phyloP scores from a whole-genome alignment of 2,329 filamentous ascomycete genomes.

The Fusarium sp. region DNA sequence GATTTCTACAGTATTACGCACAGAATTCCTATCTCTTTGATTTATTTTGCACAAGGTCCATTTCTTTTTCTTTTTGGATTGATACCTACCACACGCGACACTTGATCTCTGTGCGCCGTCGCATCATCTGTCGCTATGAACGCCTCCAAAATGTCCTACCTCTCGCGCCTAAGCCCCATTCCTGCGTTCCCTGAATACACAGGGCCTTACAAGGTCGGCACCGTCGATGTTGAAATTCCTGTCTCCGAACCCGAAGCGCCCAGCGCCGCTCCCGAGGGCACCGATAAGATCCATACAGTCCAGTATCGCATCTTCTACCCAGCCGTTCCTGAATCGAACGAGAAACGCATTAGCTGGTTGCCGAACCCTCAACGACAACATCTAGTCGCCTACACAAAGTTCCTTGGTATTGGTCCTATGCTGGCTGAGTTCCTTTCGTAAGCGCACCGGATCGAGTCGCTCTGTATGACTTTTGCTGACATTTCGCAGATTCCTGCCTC shows the following conservation, averaged over 20 bases:
- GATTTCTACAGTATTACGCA: neutral
- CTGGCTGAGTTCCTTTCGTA: constrained; percentile 72
- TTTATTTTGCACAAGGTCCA: neutral
- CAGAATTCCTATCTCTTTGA: neutral
- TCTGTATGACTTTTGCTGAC: neutral
- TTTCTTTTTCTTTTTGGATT: neutral
- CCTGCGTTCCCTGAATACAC: constrained; percentile 81
- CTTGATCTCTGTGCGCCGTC: neutral
- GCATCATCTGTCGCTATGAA: constrained; percentile 31
- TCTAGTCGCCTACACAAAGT: constrained; percentile 80
- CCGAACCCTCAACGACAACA: constrained; percentile 81
- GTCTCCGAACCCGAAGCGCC: constrained; percentile 69
- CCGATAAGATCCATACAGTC: constrained; percentile 74
- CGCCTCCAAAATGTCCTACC: constrained; percentile 58
- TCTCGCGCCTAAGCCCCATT: constrained; percentile 73
- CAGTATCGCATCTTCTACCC: constrained; percentile 89
- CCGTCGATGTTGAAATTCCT: constrained; percentile 83
- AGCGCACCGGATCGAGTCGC: constrained; percentile 44
- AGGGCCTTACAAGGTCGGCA: constrained; percentile 77
- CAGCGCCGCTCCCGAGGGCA: constrained; percentile 64
- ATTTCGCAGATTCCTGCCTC: constrained; percentile 70
- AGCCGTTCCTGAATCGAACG: constrained; percentile 63
- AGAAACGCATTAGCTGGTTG: constrained; percentile 79
- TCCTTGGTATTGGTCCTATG: constrained; percentile 74
- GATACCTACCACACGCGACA: neutral